Conservation (phyloP, 2,329 filamentous ascomycete species). For the Phoma sp. region DNA sequence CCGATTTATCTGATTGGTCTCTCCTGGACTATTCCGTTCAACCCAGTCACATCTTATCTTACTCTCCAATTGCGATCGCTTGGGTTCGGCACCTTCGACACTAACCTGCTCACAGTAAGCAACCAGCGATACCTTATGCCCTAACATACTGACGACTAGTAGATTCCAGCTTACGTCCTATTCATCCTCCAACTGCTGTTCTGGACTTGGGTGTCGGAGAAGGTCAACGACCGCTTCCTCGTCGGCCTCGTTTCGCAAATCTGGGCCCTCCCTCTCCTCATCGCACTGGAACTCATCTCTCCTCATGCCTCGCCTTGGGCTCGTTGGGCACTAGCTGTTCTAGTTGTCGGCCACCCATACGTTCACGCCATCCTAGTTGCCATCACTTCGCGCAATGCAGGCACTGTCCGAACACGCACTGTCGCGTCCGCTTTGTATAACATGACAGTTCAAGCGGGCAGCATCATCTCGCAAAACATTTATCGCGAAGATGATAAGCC, state of each 20-base stretch:
- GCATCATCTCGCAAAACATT: constrained; percentile 51
- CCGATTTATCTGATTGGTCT: constrained; percentile 48
- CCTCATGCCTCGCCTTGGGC: constrained; percentile 44
- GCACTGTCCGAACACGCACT: constrained; percentile 52
- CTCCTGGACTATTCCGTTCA: constrained; percentile 42
- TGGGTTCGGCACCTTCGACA: constrained; percentile 47
- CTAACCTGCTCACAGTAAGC: constrained; percentile 46
- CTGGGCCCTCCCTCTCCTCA: constrained; percentile 48
- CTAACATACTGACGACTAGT: not conserved
- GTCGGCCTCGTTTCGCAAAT: constrained; percentile 50
- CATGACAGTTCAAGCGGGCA: constrained; percentile 43
- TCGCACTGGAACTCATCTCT: constrained; percentile 45
- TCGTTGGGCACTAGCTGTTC: constrained; percentile 46
- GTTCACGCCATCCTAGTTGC: constrained; percentile 53
- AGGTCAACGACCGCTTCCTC: constrained; percentile 59
- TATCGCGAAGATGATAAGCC: constrained; percentile 60
- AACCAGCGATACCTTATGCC: too few species aligned
- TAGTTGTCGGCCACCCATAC: constrained; percentile 52
- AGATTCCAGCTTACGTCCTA: constrained; percentile 54
- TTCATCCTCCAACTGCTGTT: constrained; percentile 58
- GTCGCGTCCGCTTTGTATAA: constrained; percentile 54
- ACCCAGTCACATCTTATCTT: constrained; percentile 42
- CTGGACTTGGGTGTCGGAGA: constrained; percentile 58
- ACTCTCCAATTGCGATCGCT: constrained; percentile 44
- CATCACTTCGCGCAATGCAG: constrained; percentile 51